Conservation (phyloP, 495 filamentous ascomycete genomes). For the Penicillium waksmanii region DNA sequence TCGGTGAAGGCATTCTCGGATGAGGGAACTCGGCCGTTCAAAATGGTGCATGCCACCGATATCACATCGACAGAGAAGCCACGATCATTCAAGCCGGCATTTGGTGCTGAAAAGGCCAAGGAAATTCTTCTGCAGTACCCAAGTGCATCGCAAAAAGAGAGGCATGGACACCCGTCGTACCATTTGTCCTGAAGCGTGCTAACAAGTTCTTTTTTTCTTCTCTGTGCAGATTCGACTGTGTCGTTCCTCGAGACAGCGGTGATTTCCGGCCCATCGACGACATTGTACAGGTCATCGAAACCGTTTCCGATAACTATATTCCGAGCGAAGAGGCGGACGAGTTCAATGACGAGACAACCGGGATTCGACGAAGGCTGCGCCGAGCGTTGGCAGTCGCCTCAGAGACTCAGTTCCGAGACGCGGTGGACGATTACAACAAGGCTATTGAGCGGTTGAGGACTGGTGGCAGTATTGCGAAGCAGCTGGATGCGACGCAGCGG, state of each 20-base stretch:
- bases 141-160: slow-evolving; percentile 67
- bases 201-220: slow-evolving; percentile 9
- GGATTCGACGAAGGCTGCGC: slow-evolving; percentile 72
- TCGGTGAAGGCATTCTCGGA: slow-evolving; percentile 64
- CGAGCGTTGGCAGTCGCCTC: slow-evolving; percentile 66
- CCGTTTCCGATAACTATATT: slow-evolving; percentile 74
- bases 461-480: slow-evolving; percentile 68
- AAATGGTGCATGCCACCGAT: slow-evolving; percentile 69
- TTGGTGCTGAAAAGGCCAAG: slow-evolving; percentile 48
- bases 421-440: slow-evolving; percentile 77
- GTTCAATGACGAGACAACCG: slow-evolving; percentile 73
- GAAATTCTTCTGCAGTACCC: slow-evolving; percentile 73
- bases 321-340: slow-evolving; percentile 62
- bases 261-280: slow-evolving; percentile 86
- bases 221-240: slow-evolving; percentile 69
- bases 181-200: slow-evolving; percentile 1
- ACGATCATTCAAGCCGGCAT: slow-evolving; percentile 51
- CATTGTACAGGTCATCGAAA: slow-evolving; percentile 77
- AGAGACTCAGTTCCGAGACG: slow-evolving; percentile 66
- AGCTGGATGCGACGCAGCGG: slow-evolving; percentile 65
- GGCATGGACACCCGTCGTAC: slow-evolving; percentile 45
- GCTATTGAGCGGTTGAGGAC: slow-evolving; percentile 59
- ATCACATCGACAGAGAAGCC: slow-evolving; percentile 58
- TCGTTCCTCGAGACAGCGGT: slow-evolving; percentile 71
- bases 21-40: slow-evolving; percentile 51